Percentiles rank a stretch among this genome's conserved stretches.
Conservation (phyloP, 148 eudicot species). For the Rhododendron henanense region DNA sequence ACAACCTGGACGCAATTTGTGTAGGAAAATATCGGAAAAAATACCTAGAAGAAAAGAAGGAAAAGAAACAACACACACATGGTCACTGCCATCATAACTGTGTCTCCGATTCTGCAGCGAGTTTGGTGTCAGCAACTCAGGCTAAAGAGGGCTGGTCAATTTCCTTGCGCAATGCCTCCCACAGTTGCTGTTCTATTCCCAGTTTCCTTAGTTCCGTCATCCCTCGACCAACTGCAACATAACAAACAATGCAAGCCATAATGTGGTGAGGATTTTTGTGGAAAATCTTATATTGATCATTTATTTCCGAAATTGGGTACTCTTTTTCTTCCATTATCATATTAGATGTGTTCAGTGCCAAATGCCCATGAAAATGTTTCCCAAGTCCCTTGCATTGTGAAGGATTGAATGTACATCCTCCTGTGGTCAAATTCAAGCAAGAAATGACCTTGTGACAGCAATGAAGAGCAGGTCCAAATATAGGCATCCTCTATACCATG, state of each 20-base stretch:
- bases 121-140: slow-evolving; percentile 19
- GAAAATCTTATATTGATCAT: neutral
- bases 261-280: neutral
- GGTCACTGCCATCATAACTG: slow-evolving; percentile 27
- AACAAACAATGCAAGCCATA: neutral
- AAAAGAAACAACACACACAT: neutral
- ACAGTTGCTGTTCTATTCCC: slow-evolving; percentile 79
- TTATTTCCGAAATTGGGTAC: neutral
- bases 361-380: neutral
- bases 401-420: neutral
- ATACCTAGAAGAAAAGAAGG: neutral
- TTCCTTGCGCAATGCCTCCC: slow-evolving; percentile 94
- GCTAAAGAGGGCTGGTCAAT: slow-evolving; percentile 44
- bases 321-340: neutral
- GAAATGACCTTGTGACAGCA: neutral
- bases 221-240: slow-evolving; percentile 23
- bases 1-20: neutral
- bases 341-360: neutral
- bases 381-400: neutral
- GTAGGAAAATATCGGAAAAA: neutral
- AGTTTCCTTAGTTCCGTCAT: slow-evolving; percentile 42
- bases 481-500: neutral
- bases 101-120: slow-evolving; percentile 39
- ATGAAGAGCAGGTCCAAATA: neutral
- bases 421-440: neutral